Conservation (phyloP, 139 green algal species). For the Coelastrella sp. region DNA sequence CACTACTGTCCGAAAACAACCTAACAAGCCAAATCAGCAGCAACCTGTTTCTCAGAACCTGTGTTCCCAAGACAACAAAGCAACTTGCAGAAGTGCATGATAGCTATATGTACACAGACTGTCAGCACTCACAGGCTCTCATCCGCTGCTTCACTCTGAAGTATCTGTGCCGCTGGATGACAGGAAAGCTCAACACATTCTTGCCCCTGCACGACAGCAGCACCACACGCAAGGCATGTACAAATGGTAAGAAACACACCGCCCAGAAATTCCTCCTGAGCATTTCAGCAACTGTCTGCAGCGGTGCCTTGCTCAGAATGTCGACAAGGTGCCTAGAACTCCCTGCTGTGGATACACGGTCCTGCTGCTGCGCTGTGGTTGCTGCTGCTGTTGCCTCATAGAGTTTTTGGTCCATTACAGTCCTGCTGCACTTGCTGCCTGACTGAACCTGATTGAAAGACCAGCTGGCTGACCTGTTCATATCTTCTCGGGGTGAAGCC, state of each 20-base stretch:
- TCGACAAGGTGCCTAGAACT: no score
- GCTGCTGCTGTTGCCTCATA: neutral
- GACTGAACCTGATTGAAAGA: neutral
- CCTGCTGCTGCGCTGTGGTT: neutral
- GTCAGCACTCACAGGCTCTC: conserved; percentile 5
- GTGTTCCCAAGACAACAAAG: neutral
- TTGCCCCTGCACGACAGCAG: conserved; percentile 50
- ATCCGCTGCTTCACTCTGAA: conserved; percentile 59
- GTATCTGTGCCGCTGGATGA: conserved; percentile 60
- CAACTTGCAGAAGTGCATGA: neutral
- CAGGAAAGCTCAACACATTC: conserved; percentile 59
- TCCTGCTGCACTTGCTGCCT: neutral
- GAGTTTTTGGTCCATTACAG: neutral
- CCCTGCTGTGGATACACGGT: no score
- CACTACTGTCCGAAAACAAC: no score
- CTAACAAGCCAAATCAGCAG: no score
- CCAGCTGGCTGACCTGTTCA: no score
- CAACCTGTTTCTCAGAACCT: no score
- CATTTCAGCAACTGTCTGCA: no score
- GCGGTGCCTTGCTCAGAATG: no score
- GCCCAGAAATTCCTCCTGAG: no score
- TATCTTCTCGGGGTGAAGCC: no score
- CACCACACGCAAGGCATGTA: neutral
- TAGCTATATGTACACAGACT: neutral
- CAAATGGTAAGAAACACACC: neutral